Evolutionary conservation across 768 basidiomycete species (phyloP), one percentile per base, ranked within the genome.

Genomic region (Lentinula lateritia): DNA sequence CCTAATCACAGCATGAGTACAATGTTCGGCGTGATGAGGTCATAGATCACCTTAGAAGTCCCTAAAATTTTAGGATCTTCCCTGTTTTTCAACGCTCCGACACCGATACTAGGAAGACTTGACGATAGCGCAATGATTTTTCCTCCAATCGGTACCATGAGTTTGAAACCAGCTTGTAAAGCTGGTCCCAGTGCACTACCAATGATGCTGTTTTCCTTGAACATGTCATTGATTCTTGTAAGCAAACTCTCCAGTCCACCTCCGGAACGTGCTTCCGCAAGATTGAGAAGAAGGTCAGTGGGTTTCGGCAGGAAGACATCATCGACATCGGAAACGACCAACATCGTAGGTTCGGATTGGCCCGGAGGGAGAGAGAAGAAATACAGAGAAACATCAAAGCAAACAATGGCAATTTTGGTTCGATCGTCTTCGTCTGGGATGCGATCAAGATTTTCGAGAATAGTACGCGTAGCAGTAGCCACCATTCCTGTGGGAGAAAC

Each of bases 281-380:
- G 78, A 78, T 98, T 98, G 69, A 98, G 91, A 38, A 98, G 86
- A n/a, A 98, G 80, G 71, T 98, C 96, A 52, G 85, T 92, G 4
- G 97, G 97, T 74, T 96, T 95, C 3, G 97, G 97, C 28, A 99
- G 78, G 82, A 98, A 99, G 58, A 98, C 93, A 66, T 99, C 97
- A 39, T 98, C 94, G 43, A 95, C 85, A 71, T 99, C 97, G 0
- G 94, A 93, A 7, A 99, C 94, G 50, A 99, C 97, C 38, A 99
- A 86, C 95, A 99, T 98, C 5, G 86, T 84, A 0, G 95, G 87
- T 42, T 98, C 96, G 0, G 84, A 75, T 9, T 80, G 76, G 36
- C 87, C 90, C 53, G 89, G 80, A 56, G 6, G 58, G 71, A 98
- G 81, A 28, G 93, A 95, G 82, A 98, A 98, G 83, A 98, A 99